Evolutionary conservation across 2,329 filamentous ascomycete genomes (phyloP).

Genomic region (Chaetomium strumarium): DNA sequence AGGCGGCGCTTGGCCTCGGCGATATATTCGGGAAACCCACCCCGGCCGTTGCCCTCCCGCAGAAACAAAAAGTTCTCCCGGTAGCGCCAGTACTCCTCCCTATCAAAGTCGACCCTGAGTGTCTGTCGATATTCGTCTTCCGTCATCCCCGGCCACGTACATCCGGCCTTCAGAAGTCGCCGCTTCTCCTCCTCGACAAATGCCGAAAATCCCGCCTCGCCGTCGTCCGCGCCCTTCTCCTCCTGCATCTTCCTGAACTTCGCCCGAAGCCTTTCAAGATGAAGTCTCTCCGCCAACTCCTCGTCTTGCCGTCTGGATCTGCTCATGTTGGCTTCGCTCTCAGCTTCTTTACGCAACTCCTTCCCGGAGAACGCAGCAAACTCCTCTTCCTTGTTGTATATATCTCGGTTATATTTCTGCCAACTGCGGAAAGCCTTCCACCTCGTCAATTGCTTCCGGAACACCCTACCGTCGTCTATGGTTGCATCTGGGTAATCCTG

Average conservation of each 20-base stretch:
- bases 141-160: neutral
- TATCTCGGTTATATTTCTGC: conserved; percentile 27
- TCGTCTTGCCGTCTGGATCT: neutral
- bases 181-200: conserved; percentile 14
- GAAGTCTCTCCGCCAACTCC: neutral
- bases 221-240: conserved; percentile 22
- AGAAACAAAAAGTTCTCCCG: neutral
- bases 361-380: conserved; percentile 15
- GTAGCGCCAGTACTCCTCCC: neutral
- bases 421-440: conserved; percentile 31
- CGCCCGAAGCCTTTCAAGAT: conserved; percentile 2
- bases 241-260: conserved; percentile 8
- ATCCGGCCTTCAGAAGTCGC: neutral
- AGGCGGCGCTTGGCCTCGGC: conserved; percentile 25
- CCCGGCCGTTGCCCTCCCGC: neutral
- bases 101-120: neutral
- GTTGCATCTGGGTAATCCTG: conserved; percentile 6
- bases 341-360: neutral
- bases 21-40: conserved; percentile 6
- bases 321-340: neutral
- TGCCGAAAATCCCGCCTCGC: conserved; percentile 18
- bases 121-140: conserved; percentile 1
- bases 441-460: conserved; percentile 24
- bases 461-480: conserved; percentile 20
- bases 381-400: conserved; percentile 19